phyloP scores from a whole-genome alignment of 129 eudicot genomes.

The Chrysanthemum lavandulifolium region DNA sequence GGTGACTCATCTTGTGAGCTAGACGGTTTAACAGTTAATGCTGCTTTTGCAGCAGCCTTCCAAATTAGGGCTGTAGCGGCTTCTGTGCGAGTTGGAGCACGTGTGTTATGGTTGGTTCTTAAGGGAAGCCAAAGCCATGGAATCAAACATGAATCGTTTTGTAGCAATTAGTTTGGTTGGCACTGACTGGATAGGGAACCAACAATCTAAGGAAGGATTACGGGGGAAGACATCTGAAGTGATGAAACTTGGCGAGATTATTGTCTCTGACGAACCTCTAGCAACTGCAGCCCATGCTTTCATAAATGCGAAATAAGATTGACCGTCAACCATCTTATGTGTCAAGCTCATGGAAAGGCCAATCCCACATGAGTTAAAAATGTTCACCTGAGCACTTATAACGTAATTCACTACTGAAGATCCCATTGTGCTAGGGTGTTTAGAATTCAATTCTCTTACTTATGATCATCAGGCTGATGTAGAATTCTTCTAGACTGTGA shows the following conservation, averaged over 20 bases:
- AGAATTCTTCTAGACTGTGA: conserved; percentile 5
- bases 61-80: conserved; percentile 12
- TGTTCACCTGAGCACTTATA: conserved; percentile 4
- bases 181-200: not conserved
- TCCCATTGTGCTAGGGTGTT: not conserved
- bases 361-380: not conserved
- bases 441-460: conserved; percentile 3
- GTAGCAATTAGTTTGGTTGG: not conserved
- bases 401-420: conserved; percentile 9
- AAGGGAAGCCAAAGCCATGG: not conserved
- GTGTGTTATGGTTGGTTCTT: not conserved
- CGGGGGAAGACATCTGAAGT: not conserved
- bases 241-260: not conserved
- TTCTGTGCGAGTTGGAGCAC: conserved; percentile 11
- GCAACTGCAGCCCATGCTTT: conserved; percentile 5
- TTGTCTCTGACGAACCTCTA: not conserved
- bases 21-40: conserved; percentile 3
- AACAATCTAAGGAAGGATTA: not conserved
- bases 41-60: conserved; percentile 21
- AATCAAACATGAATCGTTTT: not conserved
- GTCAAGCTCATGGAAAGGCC: not conserved
- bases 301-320: not conserved
- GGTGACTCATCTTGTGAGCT: conserved; percentile 8
- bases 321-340: not conserved
- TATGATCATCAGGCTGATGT: conserved; percentile 1